phyloP scores from a whole-genome alignment of 345 rosid species.

The Hibiscus mutabilis region DNA sequence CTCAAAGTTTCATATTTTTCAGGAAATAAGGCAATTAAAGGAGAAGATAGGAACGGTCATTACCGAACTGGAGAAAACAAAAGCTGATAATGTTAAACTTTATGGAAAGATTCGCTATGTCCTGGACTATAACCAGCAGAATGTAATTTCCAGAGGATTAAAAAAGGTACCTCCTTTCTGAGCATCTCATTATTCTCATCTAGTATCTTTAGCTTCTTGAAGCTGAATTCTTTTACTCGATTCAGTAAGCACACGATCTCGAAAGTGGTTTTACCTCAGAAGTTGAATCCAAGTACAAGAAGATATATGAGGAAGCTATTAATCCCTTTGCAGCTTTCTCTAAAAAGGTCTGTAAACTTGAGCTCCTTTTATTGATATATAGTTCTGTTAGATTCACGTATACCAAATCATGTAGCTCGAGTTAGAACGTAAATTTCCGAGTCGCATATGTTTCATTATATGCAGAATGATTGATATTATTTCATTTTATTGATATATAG shows the following conservation, averaged over 20 bases:
- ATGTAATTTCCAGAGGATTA: conserved; percentile 92
- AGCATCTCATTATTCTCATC: conserved; percentile 1
- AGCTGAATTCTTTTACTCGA: conserved; percentile 10
- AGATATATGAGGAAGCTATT: conserved; percentile 94
- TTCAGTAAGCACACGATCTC: conserved; percentile 74
- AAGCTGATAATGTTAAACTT: conserved; percentile 93
- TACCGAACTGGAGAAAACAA: conserved; percentile 75
- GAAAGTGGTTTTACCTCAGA: conserved; percentile 93
- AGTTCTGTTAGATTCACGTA: not conserved
- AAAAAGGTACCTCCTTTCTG: conserved; percentile 48
- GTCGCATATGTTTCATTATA: not conserved
- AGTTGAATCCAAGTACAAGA: conserved; percentile 95
- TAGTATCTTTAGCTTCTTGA: conserved; percentile 1
- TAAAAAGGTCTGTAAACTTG: conserved; percentile 50
- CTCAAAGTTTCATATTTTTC: conserved; percentile 3
- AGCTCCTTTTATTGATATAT: not conserved
- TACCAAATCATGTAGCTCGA: not conserved
- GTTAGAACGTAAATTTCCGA: not conserved
- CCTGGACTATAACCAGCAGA: conserved; percentile 89
- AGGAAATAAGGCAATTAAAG: conserved; percentile 89
- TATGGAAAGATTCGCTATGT: conserved; percentile 96
- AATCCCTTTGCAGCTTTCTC: conserved; percentile 99
- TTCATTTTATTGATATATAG: not conserved
- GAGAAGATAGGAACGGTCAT: conserved; percentile 71
- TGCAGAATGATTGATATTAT: not conserved